A percentile compares a stretch with the other conserved stretches of the same genome.
These are phyloP conservation scores for Cucumis sativus DNA, from an alignment of 306 rosid genomes.

Conservation along the genomic window Cucumber_9930_V3 NC_026658.2:9885001-9885500, in stretches of 20 bases:
- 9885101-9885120: not conserved
- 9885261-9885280: not conserved
- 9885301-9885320: constrained; percentile 3
- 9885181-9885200: not conserved
- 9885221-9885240: constrained; percentile 4
- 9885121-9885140: not conserved
- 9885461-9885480: too few species aligned
- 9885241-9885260: not conserved
- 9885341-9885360: not conserved
- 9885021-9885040: too few species aligned
- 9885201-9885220: not conserved
- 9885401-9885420: not conserved
- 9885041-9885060: too few species aligned
- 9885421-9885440: not conserved
- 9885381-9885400: not conserved
- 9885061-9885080: not conserved
- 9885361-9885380: not conserved
- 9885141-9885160: too few species aligned
- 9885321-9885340: not conserved
- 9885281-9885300: not conserved
- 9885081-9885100: not conserved
- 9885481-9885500: too few species aligned
- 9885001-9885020: too few species aligned
- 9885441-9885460: not conserved
- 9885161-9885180: not conserved